Evolutionary conservation across 805 yeast genomes (phyloP).

Genomic region (Ogataea paraovalis): DNA sequence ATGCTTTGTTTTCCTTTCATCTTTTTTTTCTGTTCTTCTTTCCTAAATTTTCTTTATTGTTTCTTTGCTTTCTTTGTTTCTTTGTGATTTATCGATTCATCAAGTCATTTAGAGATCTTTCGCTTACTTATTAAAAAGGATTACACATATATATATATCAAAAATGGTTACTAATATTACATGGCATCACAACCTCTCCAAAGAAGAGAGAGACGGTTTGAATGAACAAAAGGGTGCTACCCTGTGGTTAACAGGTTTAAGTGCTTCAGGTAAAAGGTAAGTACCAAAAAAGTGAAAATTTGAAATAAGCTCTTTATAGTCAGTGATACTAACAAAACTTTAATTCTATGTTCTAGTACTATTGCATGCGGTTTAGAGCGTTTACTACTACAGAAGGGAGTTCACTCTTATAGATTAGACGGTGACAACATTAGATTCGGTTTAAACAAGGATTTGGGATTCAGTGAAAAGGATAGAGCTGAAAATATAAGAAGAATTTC

Average conservation of each 20-base stretch:
- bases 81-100: neutral
- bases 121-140: neutral
- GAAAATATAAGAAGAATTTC: slow-evolving; percentile 94
- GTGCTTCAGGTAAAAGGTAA: slow-evolving; percentile 83
- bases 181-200: slow-evolving; percentile 90
- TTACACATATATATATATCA: neutral
- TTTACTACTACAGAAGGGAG: slow-evolving; percentile 61
- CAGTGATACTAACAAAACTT: neutral
- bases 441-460: slow-evolving; percentile 90
- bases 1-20: no score
- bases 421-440: slow-evolving; percentile 96
- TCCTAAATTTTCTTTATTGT: no score
- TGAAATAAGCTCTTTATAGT: no score
- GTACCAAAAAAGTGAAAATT: slow-evolving; percentile 23
- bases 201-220: slow-evolving; percentile 68
- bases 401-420: slow-evolving; percentile 82
- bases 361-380: slow-evolving; percentile 94
- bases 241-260: slow-evolving; percentile 91
- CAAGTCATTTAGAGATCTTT: neutral
- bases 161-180: slow-evolving; percentile 92
- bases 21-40: neutral
- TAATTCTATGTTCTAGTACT: slow-evolving; percentile 35
- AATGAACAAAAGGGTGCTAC: slow-evolving; percentile 86
- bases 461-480: slow-evolving; percentile 85
- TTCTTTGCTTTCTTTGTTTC: neutral